Evolutionary conservation across 2,329 filamentous ascomycete species (phyloP).

Genomic region (Microsporum ferrugineum): DNA sequence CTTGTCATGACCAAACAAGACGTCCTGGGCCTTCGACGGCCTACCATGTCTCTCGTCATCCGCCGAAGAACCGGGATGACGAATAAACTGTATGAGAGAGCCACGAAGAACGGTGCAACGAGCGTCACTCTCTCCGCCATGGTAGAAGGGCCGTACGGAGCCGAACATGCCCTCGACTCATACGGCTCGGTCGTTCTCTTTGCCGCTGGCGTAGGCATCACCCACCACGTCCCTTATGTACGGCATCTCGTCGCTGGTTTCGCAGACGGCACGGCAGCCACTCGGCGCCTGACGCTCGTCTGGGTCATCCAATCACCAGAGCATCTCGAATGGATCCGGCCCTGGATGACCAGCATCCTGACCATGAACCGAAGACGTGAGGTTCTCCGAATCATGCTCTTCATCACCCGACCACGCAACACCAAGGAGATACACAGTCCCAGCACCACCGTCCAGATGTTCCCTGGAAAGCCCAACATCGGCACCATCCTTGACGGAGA

Average conservation of each 20-base stretch:
- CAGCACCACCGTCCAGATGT: conserved; percentile 77
- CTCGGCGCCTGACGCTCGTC: conserved; percentile 68
- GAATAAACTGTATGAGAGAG: conserved; percentile 63
- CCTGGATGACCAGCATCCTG: conserved; percentile 70
- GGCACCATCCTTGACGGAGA: conserved; percentile 69
- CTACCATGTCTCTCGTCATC: conserved; percentile 67
- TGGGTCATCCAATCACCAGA: conserved; percentile 90
- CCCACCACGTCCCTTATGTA: conserved; percentile 83
- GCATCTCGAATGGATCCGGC: conserved; percentile 83
- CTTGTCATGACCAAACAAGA: conserved; percentile 41
- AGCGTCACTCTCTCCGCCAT: conserved; percentile 57
- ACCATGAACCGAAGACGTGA: conserved; percentile 70
- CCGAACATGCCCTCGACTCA: conserved; percentile 73
- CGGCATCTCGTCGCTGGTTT: conserved; percentile 62
- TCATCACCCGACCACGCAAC: conserved; percentile 77
- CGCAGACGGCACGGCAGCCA: conserved; percentile 61
- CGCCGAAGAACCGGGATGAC: conserved; percentile 84
- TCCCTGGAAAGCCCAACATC: conserved; percentile 77
- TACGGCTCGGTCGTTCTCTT: conserved; percentile 88
- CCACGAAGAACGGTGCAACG: conserved; percentile 42
- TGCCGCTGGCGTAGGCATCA: conserved; percentile 87
- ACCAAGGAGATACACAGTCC: conserved; percentile 69
- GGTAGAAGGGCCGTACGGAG: conserved; percentile 81
- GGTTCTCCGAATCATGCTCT: conserved; percentile 74
- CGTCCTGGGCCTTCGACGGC: conserved; percentile 39